These are phyloP conservation scores for Anisogramma anomala DNA, from an alignment of 2,329 filamentous ascomycete genomes.

Conservation along the genomic window DNA sequence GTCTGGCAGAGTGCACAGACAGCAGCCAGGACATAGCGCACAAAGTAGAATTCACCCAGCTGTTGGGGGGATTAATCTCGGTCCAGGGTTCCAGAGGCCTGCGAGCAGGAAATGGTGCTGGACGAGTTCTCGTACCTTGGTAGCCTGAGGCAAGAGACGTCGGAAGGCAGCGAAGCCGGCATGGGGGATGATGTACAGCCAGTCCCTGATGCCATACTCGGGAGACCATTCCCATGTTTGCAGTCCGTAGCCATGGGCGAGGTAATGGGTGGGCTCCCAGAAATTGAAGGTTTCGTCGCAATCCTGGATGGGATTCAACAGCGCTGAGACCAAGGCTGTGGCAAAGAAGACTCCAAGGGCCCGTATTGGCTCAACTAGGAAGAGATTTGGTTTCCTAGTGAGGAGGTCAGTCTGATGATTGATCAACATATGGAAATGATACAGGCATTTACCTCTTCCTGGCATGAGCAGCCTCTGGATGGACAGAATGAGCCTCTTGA, in stretches of 20 bases:
- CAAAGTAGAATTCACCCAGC: conserved; percentile 70
- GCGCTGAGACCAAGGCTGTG: conserved; percentile 63
- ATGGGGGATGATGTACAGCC: conserved; percentile 79
- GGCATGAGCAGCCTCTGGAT: conserved; percentile 38
- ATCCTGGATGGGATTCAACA: conserved; percentile 86
- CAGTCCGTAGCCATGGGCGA: conserved; percentile 81
- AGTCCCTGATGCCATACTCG: conserved; percentile 87
- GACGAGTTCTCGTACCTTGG: conserved; percentile 34
- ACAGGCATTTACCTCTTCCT: conserved; percentile 35
- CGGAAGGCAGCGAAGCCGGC: conserved; percentile 58
- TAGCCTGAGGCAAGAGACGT: conserved; percentile 49
- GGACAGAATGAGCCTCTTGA: conserved; percentile 30
- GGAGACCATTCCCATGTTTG: conserved; percentile 99
- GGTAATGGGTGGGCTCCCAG: conserved; percentile 94
- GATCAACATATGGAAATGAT: background rate
- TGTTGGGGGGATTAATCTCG: background rate
- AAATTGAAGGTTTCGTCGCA: conserved; percentile 99
- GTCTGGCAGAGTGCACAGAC: conserved; percentile 74
- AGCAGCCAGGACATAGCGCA: conserved; percentile 64
- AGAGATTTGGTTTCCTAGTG: conserved; percentile 38
- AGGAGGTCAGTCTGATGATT: background rate
- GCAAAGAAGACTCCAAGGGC: conserved; percentile 72
- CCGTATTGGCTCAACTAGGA: conserved; percentile 57
- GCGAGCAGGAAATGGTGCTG: too few species aligned
- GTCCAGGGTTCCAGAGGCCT: background rate